Conservation (phyloP, 2,329 filamentous ascomycete species). For the Teratosphaeriaceae sp. region DNA sequence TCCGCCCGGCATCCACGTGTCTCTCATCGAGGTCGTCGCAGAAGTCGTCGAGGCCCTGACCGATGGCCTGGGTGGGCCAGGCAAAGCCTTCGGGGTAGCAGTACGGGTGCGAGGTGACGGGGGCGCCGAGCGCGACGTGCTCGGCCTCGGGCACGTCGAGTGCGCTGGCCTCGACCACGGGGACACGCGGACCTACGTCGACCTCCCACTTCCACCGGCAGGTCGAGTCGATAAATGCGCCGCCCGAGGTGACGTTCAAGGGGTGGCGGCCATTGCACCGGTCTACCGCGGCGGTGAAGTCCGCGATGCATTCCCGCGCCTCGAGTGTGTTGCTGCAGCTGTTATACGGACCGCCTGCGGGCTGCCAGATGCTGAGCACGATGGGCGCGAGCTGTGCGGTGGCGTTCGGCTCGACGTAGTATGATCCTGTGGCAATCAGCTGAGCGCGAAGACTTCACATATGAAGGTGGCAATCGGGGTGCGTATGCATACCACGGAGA, state of each 20-base stretch:
- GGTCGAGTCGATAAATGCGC: background rate
- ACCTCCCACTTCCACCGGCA: constrained; percentile 1
- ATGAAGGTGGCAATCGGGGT: background rate
- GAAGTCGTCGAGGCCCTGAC: background rate
- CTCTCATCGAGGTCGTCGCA: background rate
- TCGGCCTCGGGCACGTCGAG: background rate
- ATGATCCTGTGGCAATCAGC: background rate
- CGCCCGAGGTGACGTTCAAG: background rate
- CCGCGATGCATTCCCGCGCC: background rate
- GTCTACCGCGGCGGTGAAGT: background rate
- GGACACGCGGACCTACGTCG: background rate
- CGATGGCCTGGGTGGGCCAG: background rate
- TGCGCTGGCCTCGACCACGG: background rate
- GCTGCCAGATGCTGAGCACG: background rate
- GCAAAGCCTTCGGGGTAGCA: background rate
- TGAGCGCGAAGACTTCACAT: background rate
- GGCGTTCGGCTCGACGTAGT: background rate
- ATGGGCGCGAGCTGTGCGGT: background rate
- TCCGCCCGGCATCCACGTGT: background rate
- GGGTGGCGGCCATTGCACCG: background rate
- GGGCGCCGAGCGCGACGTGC: background rate
- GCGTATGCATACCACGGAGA: background rate
- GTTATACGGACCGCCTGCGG: background rate
- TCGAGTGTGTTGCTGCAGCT: background rate
- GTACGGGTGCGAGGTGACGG: background rate